phyloP scores from a whole-genome alignment of 1,139 yeast genomes.

The Zygoascus hellenicus region DNA sequence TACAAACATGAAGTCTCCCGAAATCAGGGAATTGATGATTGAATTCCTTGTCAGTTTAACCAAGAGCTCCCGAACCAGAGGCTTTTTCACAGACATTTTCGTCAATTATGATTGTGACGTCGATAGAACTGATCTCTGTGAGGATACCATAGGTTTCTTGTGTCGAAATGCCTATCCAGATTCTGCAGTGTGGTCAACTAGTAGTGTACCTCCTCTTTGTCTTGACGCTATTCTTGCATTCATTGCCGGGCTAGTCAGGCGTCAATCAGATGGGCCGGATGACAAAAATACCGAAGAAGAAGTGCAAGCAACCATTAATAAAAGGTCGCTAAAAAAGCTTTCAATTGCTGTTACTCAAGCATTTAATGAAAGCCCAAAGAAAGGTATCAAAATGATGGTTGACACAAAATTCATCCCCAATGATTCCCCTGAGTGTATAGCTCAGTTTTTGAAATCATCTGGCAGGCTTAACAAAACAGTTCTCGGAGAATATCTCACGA shows the following conservation, averaged over 20 bases:
- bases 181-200: conserved; percentile 68
- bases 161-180: conserved; percentile 78
- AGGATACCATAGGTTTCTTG: conserved; percentile 59
- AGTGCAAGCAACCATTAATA: conserved; percentile 23
- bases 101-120: conserved; percentile 88
- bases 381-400: conserved; percentile 60
- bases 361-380: conserved; percentile 72
- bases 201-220: conserved; percentile 89
- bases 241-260: conserved; percentile 58
- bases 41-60: conserved; percentile 60
- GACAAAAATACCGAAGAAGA: conserved; percentile 20
- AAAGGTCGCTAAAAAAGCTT: conserved; percentile 59
- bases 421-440: conserved; percentile 55
- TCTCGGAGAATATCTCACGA: conserved; percentile 80
- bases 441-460: conserved; percentile 68
- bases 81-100: conserved; percentile 69
- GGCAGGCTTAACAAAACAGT: conserved; percentile 81
- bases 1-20: conserved; percentile 30
- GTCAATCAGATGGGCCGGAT: conserved; percentile 33
- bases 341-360: conserved; percentile 68
- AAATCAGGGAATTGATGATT: conserved; percentile 70
- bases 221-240: conserved; percentile 78
- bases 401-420: conserved; percentile 61
- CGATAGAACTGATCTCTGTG: conserved; percentile 77
- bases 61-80: conserved; percentile 69